Percentiles rank a stretch among this genome's conserved stretches.
These are phyloP conservation scores for Kluyveromyces aestuarii DNA, from an alignment of 805 yeast genomes.

Conservation along the genomic window DNA sequence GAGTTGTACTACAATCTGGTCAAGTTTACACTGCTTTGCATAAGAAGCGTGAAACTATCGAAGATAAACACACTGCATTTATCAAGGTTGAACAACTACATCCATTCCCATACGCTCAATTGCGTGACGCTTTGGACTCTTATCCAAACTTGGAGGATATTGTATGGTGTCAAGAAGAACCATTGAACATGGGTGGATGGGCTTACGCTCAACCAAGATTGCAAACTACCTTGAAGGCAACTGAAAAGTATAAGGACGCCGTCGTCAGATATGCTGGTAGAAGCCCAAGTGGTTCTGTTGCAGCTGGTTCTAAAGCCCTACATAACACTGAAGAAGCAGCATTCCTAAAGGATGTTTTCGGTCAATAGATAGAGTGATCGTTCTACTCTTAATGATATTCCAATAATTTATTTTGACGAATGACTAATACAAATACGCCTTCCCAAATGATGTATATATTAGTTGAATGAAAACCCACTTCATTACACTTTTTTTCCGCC, in stretches of 20 bases:
- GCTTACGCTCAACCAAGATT: slow-evolving; percentile 76
- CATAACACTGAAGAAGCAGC: slow-evolving; percentile 84
- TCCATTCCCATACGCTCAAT: slow-evolving; percentile 97
- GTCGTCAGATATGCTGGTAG: slow-evolving; percentile 86
- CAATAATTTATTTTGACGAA: neutral
- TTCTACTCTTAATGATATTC: neutral
- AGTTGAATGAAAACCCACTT: neutral
- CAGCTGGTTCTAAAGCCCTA: slow-evolving; percentile 90
- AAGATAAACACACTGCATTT: slow-evolving; percentile 78
- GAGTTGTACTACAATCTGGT: slow-evolving; percentile 77
- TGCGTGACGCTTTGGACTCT: slow-evolving; percentile 70
- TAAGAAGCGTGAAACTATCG: slow-evolving; percentile 75
- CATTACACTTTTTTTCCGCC: neutral
- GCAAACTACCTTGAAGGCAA: slow-evolving; percentile 63
- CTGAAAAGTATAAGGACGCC: slow-evolving; percentile 52
- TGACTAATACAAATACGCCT: neutral
- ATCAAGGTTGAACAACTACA: slow-evolving; percentile 89
- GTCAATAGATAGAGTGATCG: slow-evolving; percentile 3
- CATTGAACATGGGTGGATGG: slow-evolving; percentile 94
- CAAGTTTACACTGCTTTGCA: slow-evolving; percentile 91
- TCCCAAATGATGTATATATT: neutral
- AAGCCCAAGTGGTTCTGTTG: slow-evolving; percentile 96
- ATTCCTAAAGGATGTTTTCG: slow-evolving; percentile 72
- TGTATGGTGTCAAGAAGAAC: slow-evolving; percentile 98
- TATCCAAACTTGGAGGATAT: slow-evolving; percentile 81